phyloP scores from a whole-genome alignment of 2,329 filamentous ascomycete genomes.

The Thelonectria rubi region DNA sequence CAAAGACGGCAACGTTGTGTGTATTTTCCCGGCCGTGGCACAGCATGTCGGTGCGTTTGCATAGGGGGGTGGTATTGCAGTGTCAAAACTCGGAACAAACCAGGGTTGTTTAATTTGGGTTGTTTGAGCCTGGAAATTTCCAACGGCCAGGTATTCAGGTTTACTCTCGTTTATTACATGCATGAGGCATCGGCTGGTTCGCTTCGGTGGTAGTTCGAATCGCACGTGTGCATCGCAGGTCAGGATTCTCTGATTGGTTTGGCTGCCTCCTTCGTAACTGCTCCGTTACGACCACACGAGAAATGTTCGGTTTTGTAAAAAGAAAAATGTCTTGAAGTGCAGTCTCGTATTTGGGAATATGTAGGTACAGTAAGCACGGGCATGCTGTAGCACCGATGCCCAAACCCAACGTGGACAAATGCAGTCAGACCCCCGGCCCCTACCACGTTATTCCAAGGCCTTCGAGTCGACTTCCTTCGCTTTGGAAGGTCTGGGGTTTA shows the following conservation, averaged over 20 bases:
- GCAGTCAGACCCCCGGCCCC: slow-evolving; percentile 4
- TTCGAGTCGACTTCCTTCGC: slow-evolving; percentile 8
- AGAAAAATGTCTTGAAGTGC: slow-evolving; percentile 14
- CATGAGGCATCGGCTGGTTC: too few species aligned
- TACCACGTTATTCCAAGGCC: slow-evolving; percentile 23
- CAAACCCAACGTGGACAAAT: slow-evolving; percentile 24
- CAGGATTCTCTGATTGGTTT: too few species aligned
- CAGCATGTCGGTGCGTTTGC: neutral
- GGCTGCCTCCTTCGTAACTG: too few species aligned
- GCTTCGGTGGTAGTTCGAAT: too few species aligned
- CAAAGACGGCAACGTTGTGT: too few species aligned
- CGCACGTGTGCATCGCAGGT: too few species aligned
- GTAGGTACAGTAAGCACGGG: neutral
- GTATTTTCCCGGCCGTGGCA: neutral
- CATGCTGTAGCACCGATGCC: slow-evolving; percentile 30
- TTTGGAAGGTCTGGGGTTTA: slow-evolving; percentile 18
- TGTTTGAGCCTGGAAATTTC: slow-evolving; percentile 14
- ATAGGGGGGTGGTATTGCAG: slow-evolving; percentile 4
- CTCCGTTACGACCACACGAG: neutral
- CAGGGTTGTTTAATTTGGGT: slow-evolving; percentile 14
- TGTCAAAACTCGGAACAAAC: neutral
- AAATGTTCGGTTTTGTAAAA: slow-evolving; percentile 24
- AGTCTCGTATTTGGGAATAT: slow-evolving; percentile 36
- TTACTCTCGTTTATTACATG: neutral
- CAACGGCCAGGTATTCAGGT: neutral